These are phyloP conservation scores for Aspergillus tubingensis DNA, from an alignment of 2,329 filamentous ascomycete genomes.

Conservation along the genomic window DNA sequence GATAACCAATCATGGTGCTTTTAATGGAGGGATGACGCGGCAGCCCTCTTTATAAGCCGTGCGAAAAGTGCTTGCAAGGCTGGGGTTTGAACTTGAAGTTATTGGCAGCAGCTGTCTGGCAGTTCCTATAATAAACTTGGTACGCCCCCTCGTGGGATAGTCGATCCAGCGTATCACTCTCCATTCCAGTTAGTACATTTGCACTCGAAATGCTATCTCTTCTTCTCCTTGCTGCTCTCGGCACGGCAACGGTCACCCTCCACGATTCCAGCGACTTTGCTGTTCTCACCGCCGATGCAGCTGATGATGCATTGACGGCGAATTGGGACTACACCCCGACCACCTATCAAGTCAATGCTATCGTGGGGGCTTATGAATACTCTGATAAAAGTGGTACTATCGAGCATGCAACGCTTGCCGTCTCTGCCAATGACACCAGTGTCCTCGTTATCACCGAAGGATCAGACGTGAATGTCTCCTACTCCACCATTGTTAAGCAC, in stretches of 20 bases:
- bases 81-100: no score
- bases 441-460: background rate
- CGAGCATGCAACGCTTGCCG: background rate
- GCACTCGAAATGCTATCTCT: background rate
- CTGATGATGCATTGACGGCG: background rate
- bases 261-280: background rate
- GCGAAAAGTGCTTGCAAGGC: background rate
- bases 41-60: background rate
- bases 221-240: background rate
- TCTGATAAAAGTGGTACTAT: background rate
- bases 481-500: background rate
- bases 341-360: background rate
- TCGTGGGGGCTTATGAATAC: background rate
- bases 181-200: background rate
- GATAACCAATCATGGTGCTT: background rate
- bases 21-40: background rate
- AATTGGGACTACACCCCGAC: background rate
- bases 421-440: background rate
- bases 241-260: background rate
- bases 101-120: no score
- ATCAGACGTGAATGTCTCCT: background rate
- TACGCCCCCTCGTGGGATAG: no score
- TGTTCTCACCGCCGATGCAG: background rate
- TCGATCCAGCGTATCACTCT: no score
- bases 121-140: no score